These are phyloP conservation scores for Amaranthus hypochondriacus DNA, from an alignment of 148 eudicot genomes.

Conservation along the genomic window DNA sequence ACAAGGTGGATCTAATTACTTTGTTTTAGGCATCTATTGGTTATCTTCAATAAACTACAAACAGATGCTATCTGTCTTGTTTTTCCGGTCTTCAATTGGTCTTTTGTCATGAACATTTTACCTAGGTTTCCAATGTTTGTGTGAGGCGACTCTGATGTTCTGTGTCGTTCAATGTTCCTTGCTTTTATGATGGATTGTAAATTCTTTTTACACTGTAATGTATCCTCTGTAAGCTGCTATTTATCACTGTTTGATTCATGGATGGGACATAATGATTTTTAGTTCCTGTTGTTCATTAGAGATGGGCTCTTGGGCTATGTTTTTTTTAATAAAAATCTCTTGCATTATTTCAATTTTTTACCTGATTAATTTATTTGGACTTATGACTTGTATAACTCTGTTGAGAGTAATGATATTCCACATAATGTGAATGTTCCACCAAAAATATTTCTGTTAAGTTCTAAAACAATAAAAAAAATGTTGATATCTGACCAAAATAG, in stretches of 20 bases:
- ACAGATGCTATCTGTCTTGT: not conserved
- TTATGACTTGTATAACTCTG: not conserved
- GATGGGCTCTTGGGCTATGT: not conserved
- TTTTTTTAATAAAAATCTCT: not conserved
- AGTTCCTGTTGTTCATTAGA: not conserved
- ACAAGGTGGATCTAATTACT: not conserved
- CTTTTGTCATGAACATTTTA: not conserved
- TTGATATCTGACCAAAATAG: no score
- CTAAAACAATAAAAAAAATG: no score
- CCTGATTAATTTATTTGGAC: not conserved
- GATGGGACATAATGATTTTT: not conserved
- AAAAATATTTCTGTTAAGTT: no score
- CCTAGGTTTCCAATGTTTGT: not conserved
- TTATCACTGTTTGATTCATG: not conserved
- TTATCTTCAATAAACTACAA: not conserved
- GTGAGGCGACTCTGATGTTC: no score
- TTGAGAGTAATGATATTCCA: no score
- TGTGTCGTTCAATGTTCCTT: not conserved
- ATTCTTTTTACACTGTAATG: not conserved
- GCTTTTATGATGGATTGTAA: not conserved
- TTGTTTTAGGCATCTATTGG: not conserved
- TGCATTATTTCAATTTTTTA: not conserved
- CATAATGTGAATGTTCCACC: no score
- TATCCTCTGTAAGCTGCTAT: not conserved
- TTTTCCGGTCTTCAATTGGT: not conserved